Conservation (phyloP, 164 flowering plant genomes). For the Vitis labrusca region DNA sequence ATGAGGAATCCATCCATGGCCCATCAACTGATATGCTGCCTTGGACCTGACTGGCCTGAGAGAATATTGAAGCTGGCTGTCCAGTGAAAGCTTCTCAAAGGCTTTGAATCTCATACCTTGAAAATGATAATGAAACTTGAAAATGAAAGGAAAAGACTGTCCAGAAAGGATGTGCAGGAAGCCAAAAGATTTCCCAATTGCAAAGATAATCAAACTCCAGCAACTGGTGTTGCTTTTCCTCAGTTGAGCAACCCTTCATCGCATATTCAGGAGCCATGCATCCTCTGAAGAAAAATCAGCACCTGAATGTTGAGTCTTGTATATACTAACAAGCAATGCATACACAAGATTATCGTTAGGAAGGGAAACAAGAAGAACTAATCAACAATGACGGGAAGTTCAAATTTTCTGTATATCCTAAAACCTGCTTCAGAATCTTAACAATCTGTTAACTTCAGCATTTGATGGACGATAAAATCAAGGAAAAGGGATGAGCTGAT, state of each 20-base stretch:
- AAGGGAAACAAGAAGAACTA: no score
- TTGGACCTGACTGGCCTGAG: slow-evolving; percentile 26
- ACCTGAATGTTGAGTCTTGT: neutral
- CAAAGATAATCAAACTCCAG: slow-evolving; percentile 62
- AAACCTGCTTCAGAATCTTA: no score
- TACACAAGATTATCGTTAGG: no score
- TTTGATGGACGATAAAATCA: no score
- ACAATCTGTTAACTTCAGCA: no score
- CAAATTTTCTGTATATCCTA: no score
- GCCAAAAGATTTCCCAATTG: slow-evolving; percentile 60
- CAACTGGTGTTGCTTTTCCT: slow-evolving; percentile 70
- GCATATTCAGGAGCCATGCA: slow-evolving; percentile 97
- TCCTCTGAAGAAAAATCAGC: slow-evolving; percentile 46
- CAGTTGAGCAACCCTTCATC: slow-evolving; percentile 74
- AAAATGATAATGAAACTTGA: slow-evolving; percentile 17
- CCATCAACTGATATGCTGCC: slow-evolving; percentile 33
- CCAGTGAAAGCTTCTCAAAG: slow-evolving; percentile 33
- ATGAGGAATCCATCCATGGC: slow-evolving; percentile 49
- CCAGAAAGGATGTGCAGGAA: neutral
- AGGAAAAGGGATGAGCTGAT: no score
- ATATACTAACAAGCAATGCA: no score
- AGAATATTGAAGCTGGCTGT: slow-evolving; percentile 27
- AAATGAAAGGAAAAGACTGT: slow-evolving; percentile 27
- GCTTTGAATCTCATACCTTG: slow-evolving; percentile 40
- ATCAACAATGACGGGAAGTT: no score